Base-by-base conservation (phyloP, 495 filamentous ascomycete species). In the Penicillium robsamsonii region DNA sequence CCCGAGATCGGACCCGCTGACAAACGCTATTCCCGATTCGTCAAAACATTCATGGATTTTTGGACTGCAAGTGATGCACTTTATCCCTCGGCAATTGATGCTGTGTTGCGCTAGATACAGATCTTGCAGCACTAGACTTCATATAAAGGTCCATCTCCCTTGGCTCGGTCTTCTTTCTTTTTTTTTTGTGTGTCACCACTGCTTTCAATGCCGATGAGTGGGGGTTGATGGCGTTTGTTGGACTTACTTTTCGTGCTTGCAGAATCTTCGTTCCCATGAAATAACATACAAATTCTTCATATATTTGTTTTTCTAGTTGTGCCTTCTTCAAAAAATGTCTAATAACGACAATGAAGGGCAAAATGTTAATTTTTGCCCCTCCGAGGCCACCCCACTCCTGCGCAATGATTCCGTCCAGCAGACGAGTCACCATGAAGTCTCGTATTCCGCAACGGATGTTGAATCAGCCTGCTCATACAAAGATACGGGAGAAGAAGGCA, bases 331-430 rank as follows among this genome's bases (percentile, higher is more conserved):
- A 18, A 20, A 29, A 8, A 25, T 31, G 35, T 25, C 12, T 7
- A 55, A 46, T 35, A 17, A 27, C 20, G 18, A 24, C 13, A 27
- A 41, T 0, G 35, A 51, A 31, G 48, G 27, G 27, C 42, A 43
- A 42, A 17, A 20, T 18, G 27, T 1, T 43, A 40, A 40, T 41
- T 17, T 30, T 29, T 12, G 37, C 8, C 45, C 54, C 54, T 64
- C 56, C 0, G 62, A 68, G 46, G 52, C 45, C 35, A 63, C 65
- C 54, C 62, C 62, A 15, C 63, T 68, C 6, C 29, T 68, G 38
- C 61, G 53, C 29, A 27, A 58, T 31, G 20, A 45, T 7, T 42
- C 58, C 20, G 41, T 30, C 46, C 11, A 38, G 6, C 53, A 56
- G 22, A 57, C 46, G 12, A 45, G 55, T 11, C 56, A 60, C 49